These are phyloP conservation scores for Chloromonas sp. DNA, from an alignment of 163 green algal species.

Conservation along the genomic window DNA sequence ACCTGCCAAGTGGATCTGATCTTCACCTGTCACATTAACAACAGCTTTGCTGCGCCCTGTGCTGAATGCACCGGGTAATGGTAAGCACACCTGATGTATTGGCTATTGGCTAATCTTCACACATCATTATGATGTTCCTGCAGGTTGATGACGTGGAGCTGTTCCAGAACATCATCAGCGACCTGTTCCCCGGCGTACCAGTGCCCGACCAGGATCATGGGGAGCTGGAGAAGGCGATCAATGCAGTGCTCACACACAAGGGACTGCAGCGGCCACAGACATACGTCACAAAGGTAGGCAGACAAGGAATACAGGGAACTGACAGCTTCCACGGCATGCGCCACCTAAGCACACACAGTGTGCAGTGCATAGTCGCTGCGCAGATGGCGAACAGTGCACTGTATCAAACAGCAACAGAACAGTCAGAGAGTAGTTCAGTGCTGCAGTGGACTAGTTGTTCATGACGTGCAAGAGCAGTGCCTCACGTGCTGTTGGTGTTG, in stretches of 20 bases:
- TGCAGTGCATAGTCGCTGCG: background rate
- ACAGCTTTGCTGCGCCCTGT: background rate
- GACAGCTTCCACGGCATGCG: background rate
- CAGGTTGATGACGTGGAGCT: constrained; percentile 62
- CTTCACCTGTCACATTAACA: background rate
- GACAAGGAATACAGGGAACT: background rate
- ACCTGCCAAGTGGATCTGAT: background rate
- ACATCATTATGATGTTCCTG: background rate
- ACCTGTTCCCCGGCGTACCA: constrained; percentile 68
- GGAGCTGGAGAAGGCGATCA: constrained; percentile 60
- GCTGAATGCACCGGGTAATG: background rate
- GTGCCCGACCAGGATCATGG: constrained; percentile 53
- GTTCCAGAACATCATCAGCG: constrained; percentile 75
- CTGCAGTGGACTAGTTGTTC: background rate
- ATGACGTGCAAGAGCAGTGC: background rate
- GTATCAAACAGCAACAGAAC: too few relatives aligned
- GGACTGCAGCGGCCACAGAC: constrained; percentile 47
- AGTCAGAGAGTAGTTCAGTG: too few relatives aligned
- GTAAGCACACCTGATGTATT: background rate
- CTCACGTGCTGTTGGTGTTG: background rate
- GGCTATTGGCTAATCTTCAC: too few relatives aligned
- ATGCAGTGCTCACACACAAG: constrained; percentile 24
- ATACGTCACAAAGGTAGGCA: constrained; percentile 61
- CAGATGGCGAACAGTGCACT: too few relatives aligned
- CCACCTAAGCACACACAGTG: background rate